Evolutionary conservation across 208 protist genomes (phyloP), one percentile per base, ranked within the genome.

Genomic region (Wallacemonas rigidus): DNA sequence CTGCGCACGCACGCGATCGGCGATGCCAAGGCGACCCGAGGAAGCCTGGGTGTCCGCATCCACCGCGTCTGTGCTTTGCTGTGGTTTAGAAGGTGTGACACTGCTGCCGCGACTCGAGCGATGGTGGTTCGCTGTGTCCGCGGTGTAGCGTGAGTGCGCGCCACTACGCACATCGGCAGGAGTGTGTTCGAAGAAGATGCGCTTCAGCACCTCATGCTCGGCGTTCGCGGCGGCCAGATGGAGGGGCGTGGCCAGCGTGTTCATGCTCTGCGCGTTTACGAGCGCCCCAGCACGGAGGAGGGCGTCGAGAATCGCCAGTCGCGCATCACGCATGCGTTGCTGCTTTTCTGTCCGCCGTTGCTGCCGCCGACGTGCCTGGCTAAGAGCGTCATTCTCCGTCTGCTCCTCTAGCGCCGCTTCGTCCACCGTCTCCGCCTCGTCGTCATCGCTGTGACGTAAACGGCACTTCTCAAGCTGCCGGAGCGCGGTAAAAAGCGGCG

Each of bases 401-500:
- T 15, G 15, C 17, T 8, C 56, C 56, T 38, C 56, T 4, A 12
- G 3, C 26, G 56, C 56, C 14, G 11, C 38, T 9, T 62, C 56
- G 26, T 62, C 56, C 38, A 14, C 56, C 14, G 38, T 38, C 26
- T 62, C 36, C 17, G 38, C 38, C 26, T 62, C 35, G 36, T 62
- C 56, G 6, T 58, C 54, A 38, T 58, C 54, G 14, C 51, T 43
- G 26, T 26, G 26, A 26, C 26, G 26, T 26, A 26, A 26, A 26
- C 15, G 54, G 54, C 56, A 62, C 53, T n/a, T 63, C 9, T 26
- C n/a, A 5, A 65, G 60, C 60, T 8, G 14, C 3, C n/a, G 41
- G 38, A 89, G 47, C 1, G 85, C 84, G 3, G 90, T 69, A 57
- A 89, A 82, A 15, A 95, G 75, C 15, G 88, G 85, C 11, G 91